phyloP scores from a whole-genome alignment of 352 stramenopile species.

The Phytophthora idaei region DNA sequence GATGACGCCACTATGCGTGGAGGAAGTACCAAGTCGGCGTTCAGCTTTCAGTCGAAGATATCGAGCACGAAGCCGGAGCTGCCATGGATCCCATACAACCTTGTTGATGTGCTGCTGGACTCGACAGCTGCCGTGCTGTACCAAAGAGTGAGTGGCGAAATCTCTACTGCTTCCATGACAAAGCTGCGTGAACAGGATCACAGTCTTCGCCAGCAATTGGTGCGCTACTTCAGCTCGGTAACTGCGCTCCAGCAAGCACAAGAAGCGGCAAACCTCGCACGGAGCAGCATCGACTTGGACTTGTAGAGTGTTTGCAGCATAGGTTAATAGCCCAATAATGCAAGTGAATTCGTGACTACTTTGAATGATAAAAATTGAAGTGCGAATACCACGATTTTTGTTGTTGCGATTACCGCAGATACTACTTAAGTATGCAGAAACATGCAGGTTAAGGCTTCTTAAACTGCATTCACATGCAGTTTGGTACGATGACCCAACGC shows the following conservation, averaged over 20 bases:
- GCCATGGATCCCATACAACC: conserved; percentile 73
- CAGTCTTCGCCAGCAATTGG: conserved; percentile 47
- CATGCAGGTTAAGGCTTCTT: neutral
- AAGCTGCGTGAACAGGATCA: conserved; percentile 39
- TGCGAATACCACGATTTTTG: neutral
- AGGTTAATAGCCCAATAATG: conserved; percentile 23
- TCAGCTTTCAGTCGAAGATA: conserved; percentile 45
- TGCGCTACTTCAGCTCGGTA: conserved; percentile 60
- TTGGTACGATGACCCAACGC: conserved; percentile 18
- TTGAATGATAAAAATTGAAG: neutral
- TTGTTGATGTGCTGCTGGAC: conserved; percentile 69
- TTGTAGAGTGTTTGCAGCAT: conserved; percentile 25
- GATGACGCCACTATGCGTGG: conserved; percentile 27
- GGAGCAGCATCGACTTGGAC: conserved; percentile 29
- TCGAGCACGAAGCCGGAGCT: conserved; percentile 30
- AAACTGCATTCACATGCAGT: neutral
- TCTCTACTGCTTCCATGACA: conserved; percentile 25
- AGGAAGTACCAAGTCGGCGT: conserved; percentile 10
- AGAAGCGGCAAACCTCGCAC: conserved; percentile 49
- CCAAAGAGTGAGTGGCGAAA: conserved; percentile 12
- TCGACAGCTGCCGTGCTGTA: conserved; percentile 46
- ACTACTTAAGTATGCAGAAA: conserved; percentile 6
- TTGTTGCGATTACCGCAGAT: conserved; percentile 5
- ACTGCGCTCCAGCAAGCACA: conserved; percentile 59
- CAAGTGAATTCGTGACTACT: conserved; percentile 7